Percentiles rank a stretch among this genome's conserved stretches.
phyloP scores from a whole-genome alignment of 1,284 basidiomycete genomes.

The Puccinia sorghi region DNA sequence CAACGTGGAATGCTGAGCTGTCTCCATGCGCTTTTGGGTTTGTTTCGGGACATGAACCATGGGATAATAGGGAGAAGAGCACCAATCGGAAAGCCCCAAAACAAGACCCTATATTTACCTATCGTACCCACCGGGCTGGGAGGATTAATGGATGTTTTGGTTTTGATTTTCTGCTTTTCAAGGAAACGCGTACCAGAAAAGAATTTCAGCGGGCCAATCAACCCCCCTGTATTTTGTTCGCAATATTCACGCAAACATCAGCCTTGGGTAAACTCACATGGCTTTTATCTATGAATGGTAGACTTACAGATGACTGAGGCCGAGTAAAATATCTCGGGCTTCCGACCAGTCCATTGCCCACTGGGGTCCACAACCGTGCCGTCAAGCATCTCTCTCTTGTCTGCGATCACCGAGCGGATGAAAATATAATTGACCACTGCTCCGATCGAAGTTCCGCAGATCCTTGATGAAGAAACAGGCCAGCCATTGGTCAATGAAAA shows the following conservation, averaged over 20 bases:
- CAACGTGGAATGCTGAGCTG: constrained; percentile 54
- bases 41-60: constrained; percentile 54
- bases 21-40: constrained; percentile 52
- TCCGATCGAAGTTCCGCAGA: constrained; percentile 42
- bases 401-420: constrained; percentile 47
- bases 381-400: constrained; percentile 43
- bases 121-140: not conserved
- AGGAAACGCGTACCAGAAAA: constrained; percentile 34
- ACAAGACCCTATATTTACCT: constrained; percentile 49
- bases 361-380: constrained; percentile 47
- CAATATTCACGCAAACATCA: not conserved
- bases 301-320: constrained; percentile 46
- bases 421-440: constrained; percentile 49
- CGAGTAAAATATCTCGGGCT: constrained; percentile 49
- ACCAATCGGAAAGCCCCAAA: constrained; percentile 56
- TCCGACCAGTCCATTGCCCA: constrained; percentile 50
- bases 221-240: constrained; percentile 20
- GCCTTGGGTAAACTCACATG: not conserved
- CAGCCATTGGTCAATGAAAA: not conserved
- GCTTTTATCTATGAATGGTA: not conserved
- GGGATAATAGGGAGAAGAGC: constrained; percentile 55
- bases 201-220: constrained; percentile 43
- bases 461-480: not conserved
- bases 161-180: not conserved
- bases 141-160: not conserved